Evolutionary conservation across 176 grass and related monocot species (phyloP), one percentile per base, ranked within the genome.

Genomic region (Saccharum officinarum): DNA sequence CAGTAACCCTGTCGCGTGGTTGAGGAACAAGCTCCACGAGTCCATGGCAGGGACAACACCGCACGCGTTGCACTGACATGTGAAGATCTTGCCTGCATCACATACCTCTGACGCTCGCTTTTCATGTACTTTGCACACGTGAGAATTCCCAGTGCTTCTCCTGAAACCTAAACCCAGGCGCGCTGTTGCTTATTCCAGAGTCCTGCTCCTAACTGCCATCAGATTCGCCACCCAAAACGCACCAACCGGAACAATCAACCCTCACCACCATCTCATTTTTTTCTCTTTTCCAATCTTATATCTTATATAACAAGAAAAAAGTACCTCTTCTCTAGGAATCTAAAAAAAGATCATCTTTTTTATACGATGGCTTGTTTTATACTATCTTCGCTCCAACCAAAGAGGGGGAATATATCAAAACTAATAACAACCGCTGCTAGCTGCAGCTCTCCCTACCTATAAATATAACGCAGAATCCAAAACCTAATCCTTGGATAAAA

Each of bases 221-320:
- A 83, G 80, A 90, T 83, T 90, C 61, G 30, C 89, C 89, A 87
- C 89, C 89, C 30, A 91, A 20, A 84, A 25, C 68, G 17, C 75
- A 87, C 84, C 88, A 83, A 79, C 44, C 73, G 5, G 64, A 82
- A 4, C 44, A 37, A 45, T 82, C 66, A 73, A 74, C 31, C 41
- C 15, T 41, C 66, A 79, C 66, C 59, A 67, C 36, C 66, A 65
- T 36, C 33, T 68, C 20, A 17, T 12, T 30, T 75, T 17, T 28
- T 3, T 41, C 10, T 22, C n/a, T n/a, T 44, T 23, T 33, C 54
- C 11, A 31, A 71, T 45, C 69, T 41, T 41, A 41, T 41, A 1
- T 41, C 38, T 30, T 28, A 28, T 28, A 28, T 8, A 69, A 57
- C 23, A 40, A 28, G 1, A 30, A 70, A 34, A 80, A 67, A 46